Percentiles rank a stretch among this genome's conserved stretches.
Conservation (phyloP, 441 rosid genomes). For the Jatropha podagrica region DNA sequence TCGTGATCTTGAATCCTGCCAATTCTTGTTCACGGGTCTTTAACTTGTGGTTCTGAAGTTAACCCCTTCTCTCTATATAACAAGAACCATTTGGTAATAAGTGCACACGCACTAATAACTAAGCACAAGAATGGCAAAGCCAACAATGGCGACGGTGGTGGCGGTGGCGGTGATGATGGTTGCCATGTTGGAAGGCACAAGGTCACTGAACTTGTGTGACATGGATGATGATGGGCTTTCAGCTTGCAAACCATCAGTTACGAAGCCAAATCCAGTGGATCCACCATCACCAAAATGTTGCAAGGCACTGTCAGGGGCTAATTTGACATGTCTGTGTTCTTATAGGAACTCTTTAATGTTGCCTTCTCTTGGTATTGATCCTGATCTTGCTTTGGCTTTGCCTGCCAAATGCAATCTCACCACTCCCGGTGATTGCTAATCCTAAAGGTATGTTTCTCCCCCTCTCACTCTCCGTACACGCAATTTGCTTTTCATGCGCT, state of each 20-base stretch:
- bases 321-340: slow-evolving; percentile 57
- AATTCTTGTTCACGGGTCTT: slow-evolving; percentile 34
- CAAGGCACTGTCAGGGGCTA: slow-evolving; percentile 41
- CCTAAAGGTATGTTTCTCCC: background rate
- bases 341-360: slow-evolving; percentile 45
- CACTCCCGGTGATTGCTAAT: slow-evolving; percentile 30
- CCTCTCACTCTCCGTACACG: background rate
- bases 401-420: slow-evolving; percentile 48
- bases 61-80: slow-evolving; percentile 14
- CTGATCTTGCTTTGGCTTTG: slow-evolving; percentile 50
- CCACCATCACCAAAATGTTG: slow-evolving; percentile 59
- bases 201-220: slow-evolving; percentile 42
- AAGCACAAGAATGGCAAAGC: background rate
- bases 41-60: slow-evolving; percentile 5
- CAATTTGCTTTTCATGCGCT: background rate
- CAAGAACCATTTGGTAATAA: background rate
- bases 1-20: slow-evolving; percentile 31
- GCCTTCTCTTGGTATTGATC: slow-evolving; percentile 60
- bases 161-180: slow-evolving; percentile 8
- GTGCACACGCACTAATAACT: background rate
- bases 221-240: slow-evolving; percentile 40
- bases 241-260: slow-evolving; percentile 63
- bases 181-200: slow-evolving; percentile 20
- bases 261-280: slow-evolving; percentile 34
- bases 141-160: background rate